Evolutionary conservation across 257 asterid genomes (phyloP), one percentile per base, ranked within the genome.

Genomic region (Nicotiana paniculata): DNA sequence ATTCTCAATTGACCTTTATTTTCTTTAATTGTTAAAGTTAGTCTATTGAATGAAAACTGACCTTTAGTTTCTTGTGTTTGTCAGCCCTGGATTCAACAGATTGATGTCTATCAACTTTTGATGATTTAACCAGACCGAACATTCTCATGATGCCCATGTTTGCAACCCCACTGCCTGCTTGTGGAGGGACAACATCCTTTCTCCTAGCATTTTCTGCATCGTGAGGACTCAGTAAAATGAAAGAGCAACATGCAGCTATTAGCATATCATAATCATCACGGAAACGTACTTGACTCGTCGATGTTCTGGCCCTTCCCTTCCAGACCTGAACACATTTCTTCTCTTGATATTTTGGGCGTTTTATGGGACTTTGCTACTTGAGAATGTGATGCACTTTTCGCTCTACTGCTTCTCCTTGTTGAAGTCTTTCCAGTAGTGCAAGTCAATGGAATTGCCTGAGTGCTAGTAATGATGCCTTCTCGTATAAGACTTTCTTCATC

Each of bases 41-140:
- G 51, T 43, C 51, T 43, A 43, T 43, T 43, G 51, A 11, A 43
- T 43, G 51, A 43, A 43, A 67, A 76, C 89, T 77, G 67, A 91
- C 98, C 98, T 91, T 92, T 55, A 85, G 66, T 90, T 89, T 94
- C 90, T 87, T 89, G 70, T 79, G 89, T 81, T 86, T 88, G 46
- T 81, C 82, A 39, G 78, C 35, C 82, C 78, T 79, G 82, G 83
- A 87, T 86, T 81, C 91, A 57, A 84, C 77, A n/a, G 83, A 86
- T 65, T 81, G 91, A 81, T 84, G 91, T 84, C 79, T 86, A 70
- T 88, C 91, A 63, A 67, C 79, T 84, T 89, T 91, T 72, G 87
- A 72, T 3, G 90, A 84, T 85, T 91, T 94, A 67, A 86, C 84
- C 77, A 86, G 83, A 85, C 93, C 91, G 85, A 87, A 84, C 91